Conservation (phyloP, 2,329 filamentous ascomycete species). For the Apiospora sp. region DNA sequence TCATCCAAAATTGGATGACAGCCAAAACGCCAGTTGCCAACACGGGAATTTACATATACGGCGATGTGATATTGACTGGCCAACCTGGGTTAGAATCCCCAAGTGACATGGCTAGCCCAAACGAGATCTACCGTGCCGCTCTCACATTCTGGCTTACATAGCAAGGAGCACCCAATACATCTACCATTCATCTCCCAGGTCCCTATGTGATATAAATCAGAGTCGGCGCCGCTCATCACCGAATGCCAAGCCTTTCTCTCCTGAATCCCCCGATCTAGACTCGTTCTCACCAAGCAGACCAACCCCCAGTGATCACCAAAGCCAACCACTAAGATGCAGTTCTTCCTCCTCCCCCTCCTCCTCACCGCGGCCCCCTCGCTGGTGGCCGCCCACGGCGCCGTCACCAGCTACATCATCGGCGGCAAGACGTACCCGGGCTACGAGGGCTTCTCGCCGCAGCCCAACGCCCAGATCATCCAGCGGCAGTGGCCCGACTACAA, state of each 20-base stretch:
- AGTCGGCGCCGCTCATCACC: neutral
- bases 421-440: slow-evolving; percentile 53
- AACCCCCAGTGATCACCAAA: neutral
- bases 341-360: slow-evolving; percentile 34
- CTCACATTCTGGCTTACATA: too few relatives aligned
- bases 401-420: slow-evolving; percentile 57
- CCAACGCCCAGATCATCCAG: slow-evolving; percentile 61
- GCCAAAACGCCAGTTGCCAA: too few relatives aligned
- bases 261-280: neutral
- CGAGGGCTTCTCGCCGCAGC: slow-evolving; percentile 57
- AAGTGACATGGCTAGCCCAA: neutral
- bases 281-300: neutral
- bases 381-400: slow-evolving; percentile 46
- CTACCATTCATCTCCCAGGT: too few relatives aligned
- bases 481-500: slow-evolving; percentile 66
- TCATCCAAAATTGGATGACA: neutral
- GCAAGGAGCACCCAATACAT: neutral
- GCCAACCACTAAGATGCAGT: slow-evolving; percentile 32
- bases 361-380: slow-evolving; percentile 37
- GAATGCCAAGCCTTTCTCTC: neutral
- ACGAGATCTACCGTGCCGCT: neutral
- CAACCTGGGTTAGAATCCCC: neutral
- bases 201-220: neutral
- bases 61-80: neutral
- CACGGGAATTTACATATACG: neutral